Base-by-base conservation (phyloP, 805 yeast species). In the Candida palmyrensis region DNA sequence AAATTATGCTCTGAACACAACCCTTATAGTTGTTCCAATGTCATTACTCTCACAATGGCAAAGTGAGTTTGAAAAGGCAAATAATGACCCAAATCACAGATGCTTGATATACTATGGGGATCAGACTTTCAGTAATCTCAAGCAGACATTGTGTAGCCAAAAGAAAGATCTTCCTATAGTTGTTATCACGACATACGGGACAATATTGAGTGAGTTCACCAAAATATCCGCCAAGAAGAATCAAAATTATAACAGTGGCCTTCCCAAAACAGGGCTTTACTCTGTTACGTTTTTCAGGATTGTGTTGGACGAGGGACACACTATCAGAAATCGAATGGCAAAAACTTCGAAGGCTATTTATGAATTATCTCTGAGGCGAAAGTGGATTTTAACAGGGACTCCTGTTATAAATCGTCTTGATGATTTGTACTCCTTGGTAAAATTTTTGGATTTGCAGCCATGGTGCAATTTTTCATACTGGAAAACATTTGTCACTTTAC, bases 11-110 rank as follows among this genome's bases (percentile, higher is more conserved):
- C 65, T 62, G 18, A 68, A 65, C 30, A 79, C 95, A 0, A 89
- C 96, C 0, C 63, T 89, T 29, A 71, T 90, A 9, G 76, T 89
- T 1, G 85, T 88, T 1, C 97, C 97, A 1, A 88, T 88, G 87
- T 87, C 96, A 0, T 62, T 90, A 23, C 58, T 90, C n/a, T 65
- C 85, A 1, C 97, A 90, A 53, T 89, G 97, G 97, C 82, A 82
- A 47, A 72, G 73, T 11, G 97, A 90, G 51, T 86, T 84, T 37
- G 62, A 60, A 10, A 74, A 74, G 29, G 73, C 83, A 0, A 75
- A 75, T 42, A 62, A 59, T 14, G 68, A 70, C 24, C 44, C 62
- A 0, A 53, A 66, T 9, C 59, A 63, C 31, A 48, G 50, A 8
- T 73, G 84, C 43, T 66, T 73, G 24, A 70, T 87, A 0, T 89